phyloP scores from a whole-genome alignment of 108 stramenopile species.

The Licmophora abbreviata region DNA sequence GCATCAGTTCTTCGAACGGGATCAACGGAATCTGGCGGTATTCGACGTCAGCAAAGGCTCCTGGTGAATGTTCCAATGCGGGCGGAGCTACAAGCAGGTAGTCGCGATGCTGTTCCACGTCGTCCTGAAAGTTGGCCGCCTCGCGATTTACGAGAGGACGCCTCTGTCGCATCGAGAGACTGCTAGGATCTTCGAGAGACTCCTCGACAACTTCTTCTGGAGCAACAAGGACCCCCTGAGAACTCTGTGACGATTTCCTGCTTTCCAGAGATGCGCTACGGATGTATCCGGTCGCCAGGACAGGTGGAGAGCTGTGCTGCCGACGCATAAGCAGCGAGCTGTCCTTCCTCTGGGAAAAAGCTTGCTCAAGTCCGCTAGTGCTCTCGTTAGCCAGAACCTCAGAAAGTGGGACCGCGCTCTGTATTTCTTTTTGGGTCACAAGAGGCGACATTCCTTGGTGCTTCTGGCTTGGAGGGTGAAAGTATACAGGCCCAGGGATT shows the following conservation, averaged over 20 bases:
- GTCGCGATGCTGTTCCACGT: neutral
- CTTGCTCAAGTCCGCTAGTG: neutral
- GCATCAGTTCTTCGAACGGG: neutral
- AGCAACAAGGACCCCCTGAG: too few relatives aligned
- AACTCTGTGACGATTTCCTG: neutral
- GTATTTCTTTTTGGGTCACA: too few relatives aligned
- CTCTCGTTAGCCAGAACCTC: too few relatives aligned
- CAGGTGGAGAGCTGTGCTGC: neutral
- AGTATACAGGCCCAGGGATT: slow-evolving; percentile 7
- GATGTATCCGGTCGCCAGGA: neutral
- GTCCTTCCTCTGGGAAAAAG: too few relatives aligned
- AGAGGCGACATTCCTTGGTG: too few relatives aligned
- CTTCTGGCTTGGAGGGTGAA: slow-evolving; percentile 7
- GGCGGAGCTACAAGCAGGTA: neutral
- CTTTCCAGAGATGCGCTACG: neutral
- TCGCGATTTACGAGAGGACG: slow-evolving; percentile 6
- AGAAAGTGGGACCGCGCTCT: slow-evolving; percentile 20
- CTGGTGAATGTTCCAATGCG: neutral
- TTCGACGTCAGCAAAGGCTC: too few relatives aligned
- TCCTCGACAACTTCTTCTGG: too few relatives aligned
- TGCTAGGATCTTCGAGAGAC: too few relatives aligned
- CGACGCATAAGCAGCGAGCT: neutral
- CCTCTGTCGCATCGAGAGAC: neutral
- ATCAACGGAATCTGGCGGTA: neutral
- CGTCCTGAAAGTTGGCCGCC: slow-evolving; percentile 2